Percentiles rank a stretch among this genome's conserved stretches.
phyloP scores from a whole-genome alignment of 1,284 basidiomycete species.

The Earliella scabrosa region DNA sequence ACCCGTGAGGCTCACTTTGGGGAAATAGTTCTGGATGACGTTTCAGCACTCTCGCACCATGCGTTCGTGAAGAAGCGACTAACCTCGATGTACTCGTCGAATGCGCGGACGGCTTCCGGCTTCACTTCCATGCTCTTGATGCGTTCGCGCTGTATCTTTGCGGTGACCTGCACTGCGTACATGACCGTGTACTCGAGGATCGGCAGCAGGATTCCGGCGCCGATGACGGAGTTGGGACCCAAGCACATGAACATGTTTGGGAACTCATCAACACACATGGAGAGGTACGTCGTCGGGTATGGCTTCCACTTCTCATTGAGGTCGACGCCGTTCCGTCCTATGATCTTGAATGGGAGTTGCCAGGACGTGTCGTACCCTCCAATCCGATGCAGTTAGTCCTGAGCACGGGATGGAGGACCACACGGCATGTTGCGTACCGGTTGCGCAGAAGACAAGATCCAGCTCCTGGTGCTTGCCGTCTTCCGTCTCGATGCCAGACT shows the following conservation, averaged over 20 bases:
- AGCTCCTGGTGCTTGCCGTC: constrained; percentile 58
- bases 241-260: constrained; percentile 63
- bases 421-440: too few relatives aligned
- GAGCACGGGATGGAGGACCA: too few relatives aligned
- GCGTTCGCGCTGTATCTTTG: constrained; percentile 62
- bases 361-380: constrained; percentile 59
- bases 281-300: constrained; percentile 59
- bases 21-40: constrained; percentile 3
- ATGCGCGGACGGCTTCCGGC: background rate
- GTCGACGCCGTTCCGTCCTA: constrained; percentile 52
- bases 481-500: constrained; percentile 56
- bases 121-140: constrained; percentile 50
- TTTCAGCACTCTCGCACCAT: background rate
- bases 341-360: constrained; percentile 53
- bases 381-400: too few relatives aligned
- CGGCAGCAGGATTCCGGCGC: constrained; percentile 55
- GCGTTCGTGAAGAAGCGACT: background rate
- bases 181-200: constrained; percentile 59
- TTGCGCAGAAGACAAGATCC: constrained; percentile 51
- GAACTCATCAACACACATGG: constrained; percentile 59
- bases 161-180: constrained; percentile 53
- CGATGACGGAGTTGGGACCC: constrained; percentile 61
- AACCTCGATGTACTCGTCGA: constrained; percentile 9
- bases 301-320: constrained; percentile 56
- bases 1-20: background rate